phyloP scores from a whole-genome alignment of 176 grass and related monocot genomes.

The Tillandsia fasciculata region DNA sequence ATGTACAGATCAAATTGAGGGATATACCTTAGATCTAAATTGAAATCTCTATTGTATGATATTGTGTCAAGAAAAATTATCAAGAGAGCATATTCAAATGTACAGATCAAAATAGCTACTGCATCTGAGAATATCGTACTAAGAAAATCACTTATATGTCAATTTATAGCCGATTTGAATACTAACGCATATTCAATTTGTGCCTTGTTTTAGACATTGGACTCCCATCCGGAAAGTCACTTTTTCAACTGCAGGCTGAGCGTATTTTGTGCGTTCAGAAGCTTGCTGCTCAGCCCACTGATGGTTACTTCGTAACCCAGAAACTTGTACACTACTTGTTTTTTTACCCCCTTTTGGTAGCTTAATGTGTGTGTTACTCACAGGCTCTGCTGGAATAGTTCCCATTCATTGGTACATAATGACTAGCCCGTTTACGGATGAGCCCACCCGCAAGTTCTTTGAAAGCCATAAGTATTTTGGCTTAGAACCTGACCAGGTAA shows the following conservation, averaged over 20 bases:
- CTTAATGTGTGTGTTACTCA: background rate
- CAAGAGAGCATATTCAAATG: no score
- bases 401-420: slow-evolving; percentile 96
- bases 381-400: slow-evolving; percentile 40
- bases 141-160: background rate
- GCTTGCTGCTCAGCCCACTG: slow-evolving; percentile 83
- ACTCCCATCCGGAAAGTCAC: slow-evolving; percentile 91
- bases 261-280: slow-evolving; percentile 81
- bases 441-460: slow-evolving; percentile 76
- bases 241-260: slow-evolving; percentile 98
- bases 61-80: no score
- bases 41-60: no score
- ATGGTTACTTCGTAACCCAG: slow-evolving; percentile 36
- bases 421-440: slow-evolving; percentile 95
- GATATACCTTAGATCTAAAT: no score
- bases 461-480: slow-evolving; percentile 89
- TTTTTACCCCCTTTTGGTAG: background rate
- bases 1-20: no score
- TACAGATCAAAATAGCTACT: background rate
- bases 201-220: slow-evolving; percentile 52
- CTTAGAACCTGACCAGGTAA: slow-evolving; percentile 84
- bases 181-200: background rate
- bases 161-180: background rate
- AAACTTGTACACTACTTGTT: background rate
- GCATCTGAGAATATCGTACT: background rate